Evolutionary conservation across 257 asterid species (phyloP).

Genomic region (Solanum ossicruentum): DNA sequence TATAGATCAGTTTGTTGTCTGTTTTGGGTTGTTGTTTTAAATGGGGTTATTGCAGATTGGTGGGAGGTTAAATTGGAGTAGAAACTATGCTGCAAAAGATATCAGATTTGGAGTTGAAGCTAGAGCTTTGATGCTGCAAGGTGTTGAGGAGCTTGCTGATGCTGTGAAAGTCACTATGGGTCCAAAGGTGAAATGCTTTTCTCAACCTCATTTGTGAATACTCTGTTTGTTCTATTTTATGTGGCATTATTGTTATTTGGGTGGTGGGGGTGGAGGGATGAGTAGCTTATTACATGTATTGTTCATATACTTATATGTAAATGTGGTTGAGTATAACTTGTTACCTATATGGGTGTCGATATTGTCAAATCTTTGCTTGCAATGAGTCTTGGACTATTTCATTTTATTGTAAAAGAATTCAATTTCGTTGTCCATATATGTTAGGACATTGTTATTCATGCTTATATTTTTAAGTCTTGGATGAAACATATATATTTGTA

Average conservation of each 20-base stretch:
- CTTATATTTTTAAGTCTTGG: background rate
- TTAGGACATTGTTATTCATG: background rate
- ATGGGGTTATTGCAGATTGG: conserved; percentile 14
- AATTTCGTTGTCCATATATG: background rate
- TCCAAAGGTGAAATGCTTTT: conserved; percentile 26
- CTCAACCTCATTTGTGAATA: background rate
- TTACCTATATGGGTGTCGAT: background rate
- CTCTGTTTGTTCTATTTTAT: background rate
- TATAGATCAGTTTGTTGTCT: background rate
- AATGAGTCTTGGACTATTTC: too few relatives aligned
- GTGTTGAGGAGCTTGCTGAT: conserved; percentile 55
- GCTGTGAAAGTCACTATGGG: conserved; percentile 65
- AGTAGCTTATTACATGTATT: background rate
- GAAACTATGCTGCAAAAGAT: conserved; percentile 50
- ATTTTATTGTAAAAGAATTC: background rate
- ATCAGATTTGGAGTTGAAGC: conserved; percentile 59
- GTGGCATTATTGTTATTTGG: background rate
- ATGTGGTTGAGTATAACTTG: background rate
- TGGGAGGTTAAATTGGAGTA: conserved; percentile 32
- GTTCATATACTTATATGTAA: background rate
- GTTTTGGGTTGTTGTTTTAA: background rate
- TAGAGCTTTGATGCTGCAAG: conserved; percentile 44
- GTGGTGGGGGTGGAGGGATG: background rate
- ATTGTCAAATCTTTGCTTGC: too few relatives aligned
- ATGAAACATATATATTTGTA: background rate